phyloP scores from a whole-genome alignment of 495 filamentous ascomycete genomes.

The Emericellopsis terricola region DNA sequence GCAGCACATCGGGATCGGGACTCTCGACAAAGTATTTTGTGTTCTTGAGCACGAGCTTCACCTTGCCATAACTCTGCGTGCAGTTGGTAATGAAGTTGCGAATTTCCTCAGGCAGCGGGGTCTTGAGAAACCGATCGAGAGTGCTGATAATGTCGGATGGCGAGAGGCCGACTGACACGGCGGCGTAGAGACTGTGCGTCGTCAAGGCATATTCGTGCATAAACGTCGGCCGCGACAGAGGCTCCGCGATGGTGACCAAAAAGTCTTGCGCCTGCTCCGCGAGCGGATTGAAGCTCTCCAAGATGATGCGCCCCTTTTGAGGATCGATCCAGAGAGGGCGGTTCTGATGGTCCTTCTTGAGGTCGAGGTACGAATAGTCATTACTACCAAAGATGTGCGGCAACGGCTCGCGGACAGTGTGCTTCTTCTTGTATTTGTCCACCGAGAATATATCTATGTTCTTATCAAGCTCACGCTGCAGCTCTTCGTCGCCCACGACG shows the following conservation, averaged over 20 bases:
- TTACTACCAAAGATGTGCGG: conserved; percentile 27
- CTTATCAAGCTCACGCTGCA: conserved; percentile 33
- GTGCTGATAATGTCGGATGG: conserved; percentile 80
- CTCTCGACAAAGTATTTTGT: conserved; percentile 91
- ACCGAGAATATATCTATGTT: conserved; percentile 52
- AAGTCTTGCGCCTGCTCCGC: conserved; percentile 82
- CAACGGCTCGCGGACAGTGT: conserved; percentile 21
- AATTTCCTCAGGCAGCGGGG: conserved; percentile 60
- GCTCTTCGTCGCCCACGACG: conserved; percentile 32
- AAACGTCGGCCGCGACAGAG: conserved; percentile 67
- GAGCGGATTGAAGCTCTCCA: conserved; percentile 87
- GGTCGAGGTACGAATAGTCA: conserved; percentile 61
- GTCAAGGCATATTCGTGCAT: conserved; percentile 91
- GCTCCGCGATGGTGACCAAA: conserved; percentile 88
- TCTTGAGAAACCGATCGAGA: conserved; percentile 76
- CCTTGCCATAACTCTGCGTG: conserved; percentile 84
- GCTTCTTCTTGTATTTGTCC: conserved; percentile 20
- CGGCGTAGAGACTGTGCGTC: conserved; percentile 82
- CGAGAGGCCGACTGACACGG: conserved; percentile 76
- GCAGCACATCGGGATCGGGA: conserved; percentile 65
- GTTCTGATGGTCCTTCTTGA: conserved; percentile 78
- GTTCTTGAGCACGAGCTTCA: conserved; percentile 85
- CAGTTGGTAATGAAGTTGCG: conserved; percentile 62
- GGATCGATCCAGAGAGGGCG: conserved; percentile 91
- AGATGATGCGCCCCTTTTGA: conserved; percentile 60